These are phyloP conservation scores for Taiwanofungus camphoratus DNA, from an alignment of 1,284 basidiomycete species.

Conservation along the genomic window DNA sequence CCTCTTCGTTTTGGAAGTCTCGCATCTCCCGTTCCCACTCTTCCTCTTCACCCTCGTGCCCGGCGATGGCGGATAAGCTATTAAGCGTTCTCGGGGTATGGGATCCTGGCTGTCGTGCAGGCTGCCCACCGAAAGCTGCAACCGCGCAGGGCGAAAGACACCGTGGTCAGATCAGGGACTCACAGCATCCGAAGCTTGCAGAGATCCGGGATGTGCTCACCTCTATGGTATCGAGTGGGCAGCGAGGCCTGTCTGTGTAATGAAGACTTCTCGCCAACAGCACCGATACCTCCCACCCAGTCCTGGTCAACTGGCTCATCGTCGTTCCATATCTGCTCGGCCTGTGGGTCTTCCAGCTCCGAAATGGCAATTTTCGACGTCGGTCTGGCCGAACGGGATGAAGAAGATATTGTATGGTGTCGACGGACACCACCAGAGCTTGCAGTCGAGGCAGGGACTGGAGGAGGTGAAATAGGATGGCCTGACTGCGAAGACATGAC, in stretches of 20 bases:
- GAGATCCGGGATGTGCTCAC: conserved; percentile 35
- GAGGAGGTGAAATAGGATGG: conserved; percentile 32
- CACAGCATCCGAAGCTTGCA: background rate
- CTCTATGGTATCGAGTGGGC: conserved; percentile 74
- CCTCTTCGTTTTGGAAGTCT: conserved; percentile 54
- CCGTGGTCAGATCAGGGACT: background rate
- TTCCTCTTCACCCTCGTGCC: conserved; percentile 79
- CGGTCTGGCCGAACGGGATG: conserved; percentile 59
- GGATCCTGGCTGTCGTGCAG: conserved; percentile 50
- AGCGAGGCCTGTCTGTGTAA: conserved; percentile 77
- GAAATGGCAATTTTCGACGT: conserved; percentile 58
- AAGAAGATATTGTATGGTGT: conserved; percentile 76
- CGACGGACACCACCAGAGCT: conserved; percentile 48
- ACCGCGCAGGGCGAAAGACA: background rate
- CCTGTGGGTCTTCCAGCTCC: conserved; percentile 52
- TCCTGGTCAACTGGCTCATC: conserved; percentile 74
- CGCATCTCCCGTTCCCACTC: conserved; percentile 72
- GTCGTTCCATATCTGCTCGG: conserved; percentile 60
- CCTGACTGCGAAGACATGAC: conserved; percentile 30
- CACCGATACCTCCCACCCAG: conserved; percentile 74
- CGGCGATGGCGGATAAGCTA: conserved; percentile 74
- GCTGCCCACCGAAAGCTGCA: conserved; percentile 41
- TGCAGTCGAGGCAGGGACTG: conserved; percentile 21
- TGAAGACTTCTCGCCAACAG: conserved; percentile 71
- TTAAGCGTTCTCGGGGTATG: conserved; percentile 70